Base-by-base conservation (phyloP, 768 basidiomycete species). In the Phlebiopsis gigantea region DNA sequence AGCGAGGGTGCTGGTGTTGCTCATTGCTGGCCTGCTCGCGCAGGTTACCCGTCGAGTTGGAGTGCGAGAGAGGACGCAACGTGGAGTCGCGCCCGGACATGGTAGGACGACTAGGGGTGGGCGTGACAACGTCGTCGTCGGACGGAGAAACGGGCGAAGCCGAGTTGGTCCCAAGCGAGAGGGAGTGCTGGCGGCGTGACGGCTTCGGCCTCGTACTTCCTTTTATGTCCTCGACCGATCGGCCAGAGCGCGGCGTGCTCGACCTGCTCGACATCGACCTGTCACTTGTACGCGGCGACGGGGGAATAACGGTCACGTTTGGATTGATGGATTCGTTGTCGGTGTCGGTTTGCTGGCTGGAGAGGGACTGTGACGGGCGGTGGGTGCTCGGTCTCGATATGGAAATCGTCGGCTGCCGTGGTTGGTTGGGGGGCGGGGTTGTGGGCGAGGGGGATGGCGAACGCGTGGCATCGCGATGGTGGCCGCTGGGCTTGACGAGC, bases 251-350 rank as follows among this genome's bases (percentile, higher is more conserved):
- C 15, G 56, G 49, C n/a, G 45, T 57, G 30, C 53, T 42, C 14
- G 45, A 28, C 2, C 29, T 29, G 53, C 57, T 53, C 4, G 57
- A 50, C 53, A 63, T 28, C 21, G 65, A 65, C 31, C 57, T 55
- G 19, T 54, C 26, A 44, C 59, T 56, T 15, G 58, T 65, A 5
- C 59, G 64, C 2, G 71, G 71, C 5, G 71, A 71, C 0, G 70
- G 70, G 5, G 70, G 71, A 19, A 71, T 66, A 42, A 71, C 62
- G 2, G 69, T 71, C 17, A 71, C 69, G 49, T 67, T 68, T 6
- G 62, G 68, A 7, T 65, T 64, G 25, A 60, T 62, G 17, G 62
- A 65, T 45, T 63, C 62, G 1, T 61, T 65, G 45, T 53, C 57
- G 9, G 61, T 55, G 34, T 48, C 15, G 19, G 24, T 26, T 50